Evolutionary conservation across 2,329 filamentous ascomycete species (phyloP).

Genomic region (Neofusicoccum sp.): DNA sequence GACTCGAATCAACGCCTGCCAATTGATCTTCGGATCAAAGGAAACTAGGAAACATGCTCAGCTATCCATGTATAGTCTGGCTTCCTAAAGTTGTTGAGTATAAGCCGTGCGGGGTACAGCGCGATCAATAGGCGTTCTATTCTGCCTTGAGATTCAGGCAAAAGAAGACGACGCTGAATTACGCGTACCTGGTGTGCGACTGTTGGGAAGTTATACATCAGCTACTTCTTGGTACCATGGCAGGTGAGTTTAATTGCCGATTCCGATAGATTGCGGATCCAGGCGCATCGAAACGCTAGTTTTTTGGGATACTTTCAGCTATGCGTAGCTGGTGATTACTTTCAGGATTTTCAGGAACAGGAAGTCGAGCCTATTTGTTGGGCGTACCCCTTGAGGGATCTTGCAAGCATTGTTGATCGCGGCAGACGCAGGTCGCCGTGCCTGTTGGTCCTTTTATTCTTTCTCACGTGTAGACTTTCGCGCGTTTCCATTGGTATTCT

Average conservation of each 20-base stretch:
- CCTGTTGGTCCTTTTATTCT: too few species aligned
- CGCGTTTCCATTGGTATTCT: too few species aligned
- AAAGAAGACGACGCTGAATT: neutral
- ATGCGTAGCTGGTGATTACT: neutral
- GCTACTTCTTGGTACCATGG: neutral
- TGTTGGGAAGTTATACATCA: neutral
- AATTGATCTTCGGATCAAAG: too few species aligned
- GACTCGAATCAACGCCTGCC: too few species aligned
- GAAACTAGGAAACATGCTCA: too few species aligned
- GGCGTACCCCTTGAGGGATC: too few species aligned
- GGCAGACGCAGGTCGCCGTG: too few species aligned
- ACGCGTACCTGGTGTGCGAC: too few species aligned
- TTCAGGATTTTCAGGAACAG: neutral
- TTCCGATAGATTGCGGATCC: neutral
- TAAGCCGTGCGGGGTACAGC: neutral
- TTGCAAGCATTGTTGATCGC: too few species aligned
- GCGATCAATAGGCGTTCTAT: neutral
- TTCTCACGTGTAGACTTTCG: too few species aligned
- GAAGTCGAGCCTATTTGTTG: neutral
- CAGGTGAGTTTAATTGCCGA: neutral
- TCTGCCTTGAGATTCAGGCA: neutral
- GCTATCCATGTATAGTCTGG: too few species aligned
- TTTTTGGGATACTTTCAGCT: neutral
- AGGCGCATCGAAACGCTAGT: neutral
- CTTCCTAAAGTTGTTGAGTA: too few species aligned